Base-by-base conservation (phyloP, 768 basidiomycete species). In the Neoboletus magnificus region DNA sequence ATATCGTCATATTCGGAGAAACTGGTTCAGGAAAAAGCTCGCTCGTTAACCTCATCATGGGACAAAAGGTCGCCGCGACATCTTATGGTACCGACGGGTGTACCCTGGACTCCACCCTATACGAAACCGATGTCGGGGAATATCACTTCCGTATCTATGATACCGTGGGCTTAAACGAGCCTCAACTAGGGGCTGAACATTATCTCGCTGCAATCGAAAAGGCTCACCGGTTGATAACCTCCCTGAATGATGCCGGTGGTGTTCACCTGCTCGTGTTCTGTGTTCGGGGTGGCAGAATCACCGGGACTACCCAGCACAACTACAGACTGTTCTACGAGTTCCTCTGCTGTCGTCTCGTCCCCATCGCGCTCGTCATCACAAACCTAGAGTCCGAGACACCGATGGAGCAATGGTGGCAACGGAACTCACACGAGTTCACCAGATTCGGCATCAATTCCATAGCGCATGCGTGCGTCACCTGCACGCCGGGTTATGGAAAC, bases 11-110 rank as follows among this genome's bases (percentile, higher is more conserved):
- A 55, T 72, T 72, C 12, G 69, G 69, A 30, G 68, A 72, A 54
- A 68, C 68, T 5, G 69, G 69, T 23, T 54, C 68, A 41, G 73
- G 74, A 3, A 79, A 79, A 61, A 79, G 78, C 61, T 76, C 75
- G 3, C 66, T 79, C 30, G 58, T 79, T 29, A 79, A 79, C 61
- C 71, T 79, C 68, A 63, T 79, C 46, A 54, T 65, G n/a, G 69
- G 66, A 12, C 29, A 54, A 4, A 54, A 69, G 0, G 51, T 63
- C 13, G 77, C 76, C 16, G 40, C 50, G 2, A 68, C 69, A 15
- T 75, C 74, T 9, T 68, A 66, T 48, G 60, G 65, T 6, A 70
- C 70, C 11, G 56, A 60, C 8, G 76, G 77, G 5, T 74, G 71
- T 51, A 79, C 78, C 5, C 63, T 76, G 45, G 48, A 66, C 32